Evolutionary conservation across 768 basidiomycete genomes (phyloP).

Genomic region (Sarcodon aspratus): DNA sequence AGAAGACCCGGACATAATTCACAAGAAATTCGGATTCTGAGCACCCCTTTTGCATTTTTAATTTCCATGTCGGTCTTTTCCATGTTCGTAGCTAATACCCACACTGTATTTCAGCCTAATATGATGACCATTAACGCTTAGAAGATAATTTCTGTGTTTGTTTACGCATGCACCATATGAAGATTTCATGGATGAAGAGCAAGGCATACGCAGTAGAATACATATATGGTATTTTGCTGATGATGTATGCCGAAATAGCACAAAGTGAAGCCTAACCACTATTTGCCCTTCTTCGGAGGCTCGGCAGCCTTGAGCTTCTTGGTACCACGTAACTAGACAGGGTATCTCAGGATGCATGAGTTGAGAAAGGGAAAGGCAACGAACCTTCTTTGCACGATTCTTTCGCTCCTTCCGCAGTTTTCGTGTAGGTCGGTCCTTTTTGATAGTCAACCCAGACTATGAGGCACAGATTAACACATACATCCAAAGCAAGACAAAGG

Average conservation of each 20-base stretch:
- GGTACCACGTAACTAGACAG: conserved; percentile 76
- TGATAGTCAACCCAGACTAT: conserved; percentile 57
- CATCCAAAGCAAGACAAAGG: background rate
- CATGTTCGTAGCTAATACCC: conserved; percentile 12
- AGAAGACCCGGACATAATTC: conserved; percentile 97
- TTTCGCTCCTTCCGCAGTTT: conserved; percentile 99
- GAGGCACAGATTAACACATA: background rate
- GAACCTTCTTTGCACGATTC: conserved; percentile 98
- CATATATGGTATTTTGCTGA: conserved; percentile 21
- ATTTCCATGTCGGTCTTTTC: conserved; percentile 7
- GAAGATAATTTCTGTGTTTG: background rate
- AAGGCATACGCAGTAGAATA: conserved; percentile 31
- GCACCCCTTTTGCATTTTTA: conserved; percentile 2
- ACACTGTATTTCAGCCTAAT: conserved; percentile 1
- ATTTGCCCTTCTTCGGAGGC: conserved; percentile 88
- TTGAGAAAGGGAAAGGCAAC: conserved; percentile 4
- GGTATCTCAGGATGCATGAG: conserved; percentile 7
- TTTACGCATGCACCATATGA: conserved; percentile 17
- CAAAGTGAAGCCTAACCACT: conserved; percentile 23
- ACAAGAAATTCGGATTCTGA: conserved; percentile 86
- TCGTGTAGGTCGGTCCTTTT: conserved; percentile 86
- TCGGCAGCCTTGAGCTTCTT: conserved; percentile 92
- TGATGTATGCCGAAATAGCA: conserved; percentile 22
- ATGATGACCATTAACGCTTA: conserved; percentile 4
- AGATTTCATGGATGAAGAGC: conserved; percentile 17